These are phyloP conservation scores for Candida pseudoviswanathii DNA, from an alignment of 1,139 yeast genomes.

Conservation along the genomic window DNA sequence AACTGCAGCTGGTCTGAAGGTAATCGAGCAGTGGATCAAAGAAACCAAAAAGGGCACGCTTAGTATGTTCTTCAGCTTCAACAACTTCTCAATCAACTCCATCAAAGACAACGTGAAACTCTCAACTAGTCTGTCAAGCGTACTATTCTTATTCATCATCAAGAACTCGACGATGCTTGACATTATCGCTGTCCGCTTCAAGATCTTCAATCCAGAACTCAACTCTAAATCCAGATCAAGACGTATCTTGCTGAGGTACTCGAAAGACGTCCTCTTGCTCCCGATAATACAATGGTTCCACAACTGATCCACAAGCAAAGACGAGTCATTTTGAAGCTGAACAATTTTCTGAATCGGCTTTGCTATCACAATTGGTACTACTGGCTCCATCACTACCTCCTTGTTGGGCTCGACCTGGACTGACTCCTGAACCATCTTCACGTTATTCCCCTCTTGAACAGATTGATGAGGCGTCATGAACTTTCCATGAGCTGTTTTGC, in stretches of 20 bases:
- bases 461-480: not conserved
- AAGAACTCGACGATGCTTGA: slow-evolving; percentile 37
- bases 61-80: slow-evolving; percentile 27
- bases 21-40: slow-evolving; percentile 52
- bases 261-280: slow-evolving; percentile 47
- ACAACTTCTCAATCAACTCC: slow-evolving; percentile 29
- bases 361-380: not conserved
- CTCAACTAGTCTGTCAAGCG: slow-evolving; percentile 47
- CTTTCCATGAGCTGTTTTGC: slow-evolving; percentile 6
- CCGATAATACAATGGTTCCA: slow-evolving; percentile 53
- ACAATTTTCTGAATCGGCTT: slow-evolving; percentile 21
- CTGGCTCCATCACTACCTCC: not conserved
- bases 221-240: slow-evolving; percentile 37
- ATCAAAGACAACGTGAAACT: slow-evolving; percentile 45
- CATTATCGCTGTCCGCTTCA: slow-evolving; percentile 33
- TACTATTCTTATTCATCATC: slow-evolving; percentile 39
- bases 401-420: not conserved
- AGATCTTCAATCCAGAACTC: slow-evolving; percentile 30
- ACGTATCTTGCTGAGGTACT: slow-evolving; percentile 50
- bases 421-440: too few relatives aligned
- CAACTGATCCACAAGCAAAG: slow-evolving; percentile 37
- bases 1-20: slow-evolving; percentile 61
- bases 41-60: slow-evolving; percentile 59
- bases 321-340: slow-evolving; percentile 36
- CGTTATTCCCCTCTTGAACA: not conserved